phyloP scores from a whole-genome alignment of 495 filamentous ascomycete species.

The Sabuloglossum arenarium region DNA sequence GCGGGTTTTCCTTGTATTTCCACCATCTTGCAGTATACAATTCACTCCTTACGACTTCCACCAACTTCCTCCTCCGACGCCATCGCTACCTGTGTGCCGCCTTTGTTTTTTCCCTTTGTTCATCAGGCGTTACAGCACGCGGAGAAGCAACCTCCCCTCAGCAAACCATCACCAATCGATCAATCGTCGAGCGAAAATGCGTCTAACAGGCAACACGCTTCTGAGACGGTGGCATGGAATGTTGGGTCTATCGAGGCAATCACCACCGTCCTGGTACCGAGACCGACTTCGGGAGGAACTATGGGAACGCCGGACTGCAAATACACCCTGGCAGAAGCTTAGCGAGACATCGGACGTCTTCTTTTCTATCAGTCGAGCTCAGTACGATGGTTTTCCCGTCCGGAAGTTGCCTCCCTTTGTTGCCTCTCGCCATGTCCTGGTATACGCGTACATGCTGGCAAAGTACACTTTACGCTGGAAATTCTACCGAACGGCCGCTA shows the following conservation, averaged over 20 bases:
- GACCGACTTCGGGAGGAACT: constrained; percentile 27
- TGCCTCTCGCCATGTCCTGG: constrained; percentile 11
- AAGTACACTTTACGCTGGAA: constrained; percentile 29
- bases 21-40: neutral
- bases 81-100: neutral
- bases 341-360: constrained; percentile 33
- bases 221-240: constrained; percentile 21
- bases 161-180: constrained; percentile 4
- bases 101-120: too few relatives aligned
- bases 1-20: too few relatives aligned
- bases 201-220: constrained; percentile 5
- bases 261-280: constrained; percentile 23
- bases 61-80: neutral
- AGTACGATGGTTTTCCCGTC: constrained; percentile 20
- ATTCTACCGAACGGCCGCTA: constrained; percentile 24
- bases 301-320: constrained; percentile 19
- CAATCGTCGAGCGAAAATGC: constrained; percentile 4
- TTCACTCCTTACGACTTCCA: neutral
- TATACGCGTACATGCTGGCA: constrained; percentile 28
- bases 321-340: constrained; percentile 18
- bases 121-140: constrained; percentile 1
- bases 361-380: constrained; percentile 26
- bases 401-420: constrained; percentile 16
- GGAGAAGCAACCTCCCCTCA: constrained; percentile 1
- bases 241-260: constrained; percentile 20